These are phyloP conservation scores for Calocybe indica DNA, from an alignment of 768 basidiomycete genomes.

Conservation along the genomic window DNA sequence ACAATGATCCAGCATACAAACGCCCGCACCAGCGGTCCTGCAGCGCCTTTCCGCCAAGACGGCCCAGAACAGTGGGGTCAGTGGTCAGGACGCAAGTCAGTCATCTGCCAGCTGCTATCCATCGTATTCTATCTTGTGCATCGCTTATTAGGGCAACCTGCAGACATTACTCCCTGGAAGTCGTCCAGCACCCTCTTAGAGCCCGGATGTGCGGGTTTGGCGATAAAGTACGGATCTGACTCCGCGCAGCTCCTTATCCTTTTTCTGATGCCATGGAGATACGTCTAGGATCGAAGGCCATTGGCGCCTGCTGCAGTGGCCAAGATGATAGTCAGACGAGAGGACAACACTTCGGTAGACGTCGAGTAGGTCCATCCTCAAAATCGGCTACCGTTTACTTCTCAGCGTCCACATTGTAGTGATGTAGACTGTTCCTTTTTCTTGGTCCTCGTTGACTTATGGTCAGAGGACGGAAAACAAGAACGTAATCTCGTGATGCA, in stretches of 20 bases:
- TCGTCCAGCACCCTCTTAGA: conserved; percentile 83
- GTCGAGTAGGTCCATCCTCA: conserved; percentile 55
- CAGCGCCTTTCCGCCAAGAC: conserved; percentile 25
- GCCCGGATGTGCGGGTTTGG: conserved; percentile 97
- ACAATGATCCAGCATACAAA: conserved; percentile 67
- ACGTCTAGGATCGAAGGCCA: conserved; percentile 78
- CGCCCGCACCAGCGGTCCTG: conserved; percentile 31
- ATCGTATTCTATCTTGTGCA: conserved; percentile 9
- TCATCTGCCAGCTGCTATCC: conserved; percentile 8
- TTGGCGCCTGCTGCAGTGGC: conserved; percentile 88
- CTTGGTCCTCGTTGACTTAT: conserved; percentile 87
- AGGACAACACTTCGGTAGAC: conserved; percentile 63
- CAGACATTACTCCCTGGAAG: conserved; percentile 79
- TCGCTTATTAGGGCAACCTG: background rate
- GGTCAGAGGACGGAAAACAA: conserved; percentile 75
- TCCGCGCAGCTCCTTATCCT: conserved; percentile 1
- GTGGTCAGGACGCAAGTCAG: conserved; percentile 61
- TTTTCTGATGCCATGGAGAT: conserved; percentile 8
- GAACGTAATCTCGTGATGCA: conserved; percentile 90
- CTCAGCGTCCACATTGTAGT: conserved; percentile 30
- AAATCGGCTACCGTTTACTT: background rate
- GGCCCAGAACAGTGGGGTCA: conserved; percentile 63
- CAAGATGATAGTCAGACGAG: conserved; percentile 69
- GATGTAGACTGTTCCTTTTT: conserved; percentile 87
- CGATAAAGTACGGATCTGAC: conserved; percentile 63